Evolutionary conservation across 2,329 filamentous ascomycete species (phyloP).

Genomic region (Stagonosporopsis cucurbitacearum): DNA sequence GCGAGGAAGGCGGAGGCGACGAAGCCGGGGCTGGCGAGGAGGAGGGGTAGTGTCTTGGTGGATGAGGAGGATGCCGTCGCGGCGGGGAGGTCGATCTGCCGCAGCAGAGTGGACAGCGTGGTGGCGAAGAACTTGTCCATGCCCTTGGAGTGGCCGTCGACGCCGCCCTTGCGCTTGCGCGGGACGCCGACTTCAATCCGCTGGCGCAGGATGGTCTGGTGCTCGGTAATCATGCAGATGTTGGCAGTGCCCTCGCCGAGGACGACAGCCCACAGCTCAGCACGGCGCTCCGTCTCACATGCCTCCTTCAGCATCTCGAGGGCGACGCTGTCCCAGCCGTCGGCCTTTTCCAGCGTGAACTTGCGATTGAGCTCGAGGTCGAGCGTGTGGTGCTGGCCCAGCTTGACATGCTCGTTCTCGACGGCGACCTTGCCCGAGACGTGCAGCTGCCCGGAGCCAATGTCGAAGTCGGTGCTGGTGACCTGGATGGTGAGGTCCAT

Average conservation of each 20-base stretch:
- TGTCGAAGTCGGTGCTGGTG: slow-evolving; percentile 72
- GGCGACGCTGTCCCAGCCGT: slow-evolving; percentile 89
- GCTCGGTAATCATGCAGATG: slow-evolving; percentile 81
- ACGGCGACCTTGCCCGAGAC: slow-evolving; percentile 69
- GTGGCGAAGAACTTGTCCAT: slow-evolving; percentile 80
- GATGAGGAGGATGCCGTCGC: slow-evolving; percentile 4
- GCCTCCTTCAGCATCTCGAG: slow-evolving; percentile 79
- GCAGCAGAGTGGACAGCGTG: slow-evolving; percentile 74
- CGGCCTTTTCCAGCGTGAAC: slow-evolving; percentile 83
- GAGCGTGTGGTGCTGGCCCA: slow-evolving; percentile 73
- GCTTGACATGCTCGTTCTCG: slow-evolving; percentile 71
- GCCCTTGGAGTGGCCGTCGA: slow-evolving; percentile 71
- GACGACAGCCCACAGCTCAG: slow-evolving; percentile 86
- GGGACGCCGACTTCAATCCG: slow-evolving; percentile 71
- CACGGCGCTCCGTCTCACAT: slow-evolving; percentile 77
- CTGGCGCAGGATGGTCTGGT: slow-evolving; percentile 77
- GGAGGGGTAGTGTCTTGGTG: slow-evolving; percentile 62
- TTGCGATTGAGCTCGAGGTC: slow-evolving; percentile 87
- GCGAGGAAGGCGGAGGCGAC: slow-evolving; percentile 80
- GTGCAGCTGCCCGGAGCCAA: slow-evolving; percentile 71
- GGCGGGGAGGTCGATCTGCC: slow-evolving; percentile 73
- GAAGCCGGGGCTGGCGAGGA: slow-evolving; percentile 90
- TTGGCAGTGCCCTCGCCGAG: slow-evolving; percentile 90
- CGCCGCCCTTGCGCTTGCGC: slow-evolving; percentile 68
- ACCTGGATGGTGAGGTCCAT: slow-evolving; percentile 70